phyloP scores from a whole-genome alignment of 345 rosid species.

The Xanthoceras sorbifolium region DNA sequence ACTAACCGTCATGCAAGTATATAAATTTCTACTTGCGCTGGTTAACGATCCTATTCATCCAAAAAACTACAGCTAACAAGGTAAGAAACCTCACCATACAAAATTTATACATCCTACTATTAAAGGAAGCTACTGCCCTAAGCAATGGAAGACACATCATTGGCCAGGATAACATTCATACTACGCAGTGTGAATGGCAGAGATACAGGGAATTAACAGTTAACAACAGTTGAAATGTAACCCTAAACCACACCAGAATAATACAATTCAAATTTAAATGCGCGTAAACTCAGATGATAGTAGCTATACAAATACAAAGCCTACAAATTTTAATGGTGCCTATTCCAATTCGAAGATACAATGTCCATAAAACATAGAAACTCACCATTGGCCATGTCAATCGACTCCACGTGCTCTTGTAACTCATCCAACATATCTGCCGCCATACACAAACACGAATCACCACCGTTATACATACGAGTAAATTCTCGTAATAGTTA shows the following conservation, averaged over 20 bases:
- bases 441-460: neutral
- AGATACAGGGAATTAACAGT: neutral
- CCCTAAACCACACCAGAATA: neutral
- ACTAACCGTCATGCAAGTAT: neutral
- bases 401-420: constrained; percentile 64
- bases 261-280: neutral
- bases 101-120: neutral
- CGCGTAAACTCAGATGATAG: neutral
- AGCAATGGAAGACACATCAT: neutral
- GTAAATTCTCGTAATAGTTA: neutral
- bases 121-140: neutral
- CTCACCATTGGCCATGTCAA: constrained; percentile 65
- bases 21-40: neutral
- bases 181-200: neutral
- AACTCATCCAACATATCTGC: constrained; percentile 72
- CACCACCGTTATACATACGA: neutral
- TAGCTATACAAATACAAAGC: neutral
- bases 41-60: neutral
- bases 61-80: too few relatives aligned
- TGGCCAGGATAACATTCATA: neutral
- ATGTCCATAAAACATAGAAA: too few relatives aligned
- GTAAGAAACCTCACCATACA: neutral
- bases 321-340: neutral
- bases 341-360: neutral
- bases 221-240: neutral